phyloP scores from a whole-genome alignment of 371 early-diverging fungal genomes.

The Thermomucor indicae-seudaticae region DNA sequence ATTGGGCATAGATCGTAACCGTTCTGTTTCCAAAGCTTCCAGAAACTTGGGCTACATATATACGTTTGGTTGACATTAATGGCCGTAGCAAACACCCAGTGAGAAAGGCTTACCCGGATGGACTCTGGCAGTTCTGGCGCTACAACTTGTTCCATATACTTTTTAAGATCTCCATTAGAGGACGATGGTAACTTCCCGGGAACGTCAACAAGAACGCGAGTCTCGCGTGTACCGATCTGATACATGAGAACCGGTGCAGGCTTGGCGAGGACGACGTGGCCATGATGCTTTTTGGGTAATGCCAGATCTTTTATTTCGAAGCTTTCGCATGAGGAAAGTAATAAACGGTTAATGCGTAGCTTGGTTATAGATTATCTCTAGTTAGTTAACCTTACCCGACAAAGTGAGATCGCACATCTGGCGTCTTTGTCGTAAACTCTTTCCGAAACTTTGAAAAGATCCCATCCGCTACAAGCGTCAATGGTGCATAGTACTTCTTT shows the following conservation, averaged over 20 bases:
- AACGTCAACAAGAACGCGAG: constrained; percentile 89
- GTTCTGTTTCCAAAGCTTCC: constrained; percentile 66
- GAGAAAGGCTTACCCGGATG: constrained; percentile 42
- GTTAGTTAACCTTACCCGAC: constrained; percentile 57
- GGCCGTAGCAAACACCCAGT: too few relatives aligned
- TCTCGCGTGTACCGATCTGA: constrained; percentile 86
- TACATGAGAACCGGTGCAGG: constrained; percentile 92
- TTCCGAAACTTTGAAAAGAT: constrained; percentile 93
- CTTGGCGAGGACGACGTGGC: constrained; percentile 84
- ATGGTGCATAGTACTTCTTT: constrained; percentile 48
- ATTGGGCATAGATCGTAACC: constrained; percentile 87
- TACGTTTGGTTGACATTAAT: too few relatives aligned
- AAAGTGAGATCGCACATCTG: constrained; percentile 68
- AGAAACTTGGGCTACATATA: constrained; percentile 54
- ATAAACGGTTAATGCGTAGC: not conserved
- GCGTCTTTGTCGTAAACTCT: constrained; percentile 51
- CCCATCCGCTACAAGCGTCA: constrained; percentile 62
- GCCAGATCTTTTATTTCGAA: constrained; percentile 63
- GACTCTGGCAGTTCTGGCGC: constrained; percentile 68
- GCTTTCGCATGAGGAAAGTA: constrained; percentile 14
- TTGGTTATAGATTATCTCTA: not conserved
- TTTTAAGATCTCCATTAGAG: constrained; percentile 59
- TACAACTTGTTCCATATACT: constrained; percentile 58
- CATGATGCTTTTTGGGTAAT: constrained; percentile 83
- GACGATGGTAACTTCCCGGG: constrained; percentile 82